These are phyloP conservation scores for Moesziomyces sp. DNA, from an alignment of 1,284 basidiomycete genomes.

Conservation along the genomic window DNA sequence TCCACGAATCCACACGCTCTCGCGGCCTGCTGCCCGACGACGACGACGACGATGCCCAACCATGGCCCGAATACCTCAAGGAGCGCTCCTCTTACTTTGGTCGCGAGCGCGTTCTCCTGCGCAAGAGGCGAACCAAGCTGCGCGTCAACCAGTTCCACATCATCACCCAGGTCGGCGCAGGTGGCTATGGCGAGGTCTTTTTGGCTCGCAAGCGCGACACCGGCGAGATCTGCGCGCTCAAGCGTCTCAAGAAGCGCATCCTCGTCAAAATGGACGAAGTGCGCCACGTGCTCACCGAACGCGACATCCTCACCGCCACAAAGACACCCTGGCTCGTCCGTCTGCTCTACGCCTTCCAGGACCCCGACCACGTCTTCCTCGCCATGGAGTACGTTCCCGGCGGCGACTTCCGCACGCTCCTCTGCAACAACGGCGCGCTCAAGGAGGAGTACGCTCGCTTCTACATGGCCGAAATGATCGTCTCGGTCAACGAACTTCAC, in stretches of 20 bases:
- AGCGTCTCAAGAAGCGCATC: slow-evolving; percentile 64
- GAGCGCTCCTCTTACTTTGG: slow-evolving; percentile 59
- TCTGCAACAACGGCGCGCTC: slow-evolving; percentile 70
- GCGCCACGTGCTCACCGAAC: slow-evolving; percentile 66
- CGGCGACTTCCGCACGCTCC: slow-evolving; percentile 67
- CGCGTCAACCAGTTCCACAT: slow-evolving; percentile 67
- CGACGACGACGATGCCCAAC: slow-evolving; percentile 91
- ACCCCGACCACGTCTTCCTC: slow-evolving; percentile 64
- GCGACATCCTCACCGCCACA: slow-evolving; percentile 66
- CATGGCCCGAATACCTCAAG: slow-evolving; percentile 73
- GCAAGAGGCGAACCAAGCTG: slow-evolving; percentile 64
- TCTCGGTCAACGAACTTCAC: slow-evolving; percentile 66
- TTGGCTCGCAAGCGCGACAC: slow-evolving; percentile 66
- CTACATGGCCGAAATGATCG: slow-evolving; percentile 67
- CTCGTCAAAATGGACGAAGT: slow-evolving; percentile 68
- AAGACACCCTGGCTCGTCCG: slow-evolving; percentile 66
- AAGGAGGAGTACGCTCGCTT: slow-evolving; percentile 67
- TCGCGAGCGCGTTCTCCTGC: slow-evolving; percentile 61
- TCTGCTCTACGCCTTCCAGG: slow-evolving; percentile 66
- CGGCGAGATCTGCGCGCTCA: slow-evolving; percentile 67
- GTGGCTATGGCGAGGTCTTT: slow-evolving; percentile 67
- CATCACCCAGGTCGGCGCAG: slow-evolving; percentile 67
- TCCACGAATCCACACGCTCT: slow-evolving; percentile 74
- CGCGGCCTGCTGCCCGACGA: slow-evolving; percentile 65
- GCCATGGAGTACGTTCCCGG: slow-evolving; percentile 72